These are phyloP conservation scores for Lasiosphaeriaceae sp. DNA, from an alignment of 495 filamentous ascomycete species.

Conservation along the genomic window DNA sequence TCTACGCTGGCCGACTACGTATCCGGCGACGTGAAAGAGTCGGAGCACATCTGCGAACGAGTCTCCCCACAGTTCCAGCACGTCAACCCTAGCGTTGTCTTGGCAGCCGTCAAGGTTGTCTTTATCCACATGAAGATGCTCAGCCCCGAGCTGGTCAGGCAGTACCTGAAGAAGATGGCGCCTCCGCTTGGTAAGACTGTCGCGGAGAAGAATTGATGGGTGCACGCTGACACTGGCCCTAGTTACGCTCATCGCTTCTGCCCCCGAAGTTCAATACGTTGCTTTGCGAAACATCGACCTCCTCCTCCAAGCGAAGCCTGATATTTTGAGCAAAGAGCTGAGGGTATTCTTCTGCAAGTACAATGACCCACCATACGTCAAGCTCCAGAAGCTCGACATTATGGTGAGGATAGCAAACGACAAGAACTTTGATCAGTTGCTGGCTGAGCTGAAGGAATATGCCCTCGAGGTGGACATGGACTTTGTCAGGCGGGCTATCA, in stretches of 20 bases:
- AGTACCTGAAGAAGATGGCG: constrained; percentile 97
- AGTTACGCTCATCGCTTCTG: constrained; percentile 95
- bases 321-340: constrained; percentile 94
- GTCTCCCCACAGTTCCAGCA: constrained; percentile 97
- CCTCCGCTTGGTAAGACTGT: constrained; percentile 73
- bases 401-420: constrained; percentile 99
- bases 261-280: constrained; percentile 96
- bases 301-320: constrained; percentile 88
- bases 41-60: constrained; percentile 96
- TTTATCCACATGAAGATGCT: constrained; percentile 93
- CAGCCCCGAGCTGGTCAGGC: constrained; percentile 68
- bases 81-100: constrained; percentile 92
- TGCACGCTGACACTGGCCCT: constrained; percentile 18
- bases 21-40: constrained; percentile 83
- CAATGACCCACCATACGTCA: constrained; percentile 97
- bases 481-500: constrained; percentile 89
- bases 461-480: constrained; percentile 99
- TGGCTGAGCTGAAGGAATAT: constrained; percentile 94
- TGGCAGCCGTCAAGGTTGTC: constrained; percentile 95
- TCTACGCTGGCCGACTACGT: constrained; percentile 85
- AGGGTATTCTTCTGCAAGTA: constrained; percentile 99
- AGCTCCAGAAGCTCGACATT: constrained; percentile 95
- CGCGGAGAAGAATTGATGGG: neutral
- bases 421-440: constrained; percentile 89
- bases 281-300: constrained; percentile 94